Conservation (phyloP, 352 stramenopile genomes). For the Globisporangium megalacanthum region DNA sequence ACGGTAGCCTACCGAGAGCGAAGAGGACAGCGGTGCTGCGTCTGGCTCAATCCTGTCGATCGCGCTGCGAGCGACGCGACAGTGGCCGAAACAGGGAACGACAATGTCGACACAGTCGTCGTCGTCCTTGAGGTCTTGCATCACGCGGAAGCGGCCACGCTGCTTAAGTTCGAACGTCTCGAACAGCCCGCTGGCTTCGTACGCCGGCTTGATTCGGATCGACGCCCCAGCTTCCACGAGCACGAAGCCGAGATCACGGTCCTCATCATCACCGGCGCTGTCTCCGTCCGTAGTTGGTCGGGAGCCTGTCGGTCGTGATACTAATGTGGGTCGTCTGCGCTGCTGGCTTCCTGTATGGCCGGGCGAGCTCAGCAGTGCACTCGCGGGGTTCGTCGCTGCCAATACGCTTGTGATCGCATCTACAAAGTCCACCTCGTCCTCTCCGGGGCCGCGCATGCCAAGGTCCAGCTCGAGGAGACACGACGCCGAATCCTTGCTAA, state of each 20-base stretch:
- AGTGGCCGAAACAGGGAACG: background rate
- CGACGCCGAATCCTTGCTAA: constrained; percentile 1
- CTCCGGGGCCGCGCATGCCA: background rate
- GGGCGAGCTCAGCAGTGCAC: too few relatives aligned
- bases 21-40: background rate
- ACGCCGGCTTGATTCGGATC: background rate
- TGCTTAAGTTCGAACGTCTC: background rate
- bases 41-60: background rate
- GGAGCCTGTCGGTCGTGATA: background rate
- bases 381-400: background rate
- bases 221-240: background rate
- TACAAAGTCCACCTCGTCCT: too few relatives aligned
- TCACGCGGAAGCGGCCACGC: constrained; percentile 2
- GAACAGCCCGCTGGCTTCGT: background rate
- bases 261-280: background rate
- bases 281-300: background rate
- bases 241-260: background rate
- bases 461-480: background rate
- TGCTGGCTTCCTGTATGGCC: too few relatives aligned
- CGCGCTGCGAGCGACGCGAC: background rate
- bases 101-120: constrained; percentile 1
- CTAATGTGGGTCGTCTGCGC: too few relatives aligned
- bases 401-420: background rate
- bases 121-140: constrained; percentile 1
- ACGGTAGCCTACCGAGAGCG: background rate